These are phyloP conservation scores for Adiantum capillusveneris DNA, from an alignment of 75 land plant genomes.

Conservation along the genomic window DNA sequence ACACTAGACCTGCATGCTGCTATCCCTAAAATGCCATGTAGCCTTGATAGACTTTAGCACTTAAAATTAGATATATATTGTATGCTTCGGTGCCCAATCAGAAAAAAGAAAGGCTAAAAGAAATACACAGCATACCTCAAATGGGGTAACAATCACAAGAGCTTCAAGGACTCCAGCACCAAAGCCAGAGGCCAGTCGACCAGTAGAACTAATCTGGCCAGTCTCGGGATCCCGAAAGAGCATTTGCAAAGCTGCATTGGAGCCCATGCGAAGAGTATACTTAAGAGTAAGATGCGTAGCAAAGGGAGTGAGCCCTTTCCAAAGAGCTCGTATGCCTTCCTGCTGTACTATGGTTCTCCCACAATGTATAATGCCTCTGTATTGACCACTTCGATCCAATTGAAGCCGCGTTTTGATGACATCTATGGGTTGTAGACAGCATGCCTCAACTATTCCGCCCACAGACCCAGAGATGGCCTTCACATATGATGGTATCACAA, in stretches of 20 bases:
- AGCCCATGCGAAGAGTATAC: slow-evolving; percentile 91
- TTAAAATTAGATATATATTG: too few relatives aligned
- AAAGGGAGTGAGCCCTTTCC: slow-evolving; percentile 97
- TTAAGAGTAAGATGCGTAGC: slow-evolving; percentile 93
- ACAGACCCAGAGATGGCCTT: slow-evolving; percentile 89
- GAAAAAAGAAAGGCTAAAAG: too few relatives aligned
- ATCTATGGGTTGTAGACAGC: slow-evolving; percentile 92
- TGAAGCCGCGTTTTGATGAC: slow-evolving; percentile 93
- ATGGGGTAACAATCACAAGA: slow-evolving; percentile 84
- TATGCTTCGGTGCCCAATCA: too few relatives aligned
- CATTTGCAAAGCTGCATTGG: slow-evolving; percentile 72
- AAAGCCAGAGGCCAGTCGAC: slow-evolving; percentile 58
- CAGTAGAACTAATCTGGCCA: slow-evolving; percentile 47
- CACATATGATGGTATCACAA: slow-evolving; percentile 63
- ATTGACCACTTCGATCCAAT: slow-evolving; percentile 56
- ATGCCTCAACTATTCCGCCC: slow-evolving; percentile 87
- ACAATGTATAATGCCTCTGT: slow-evolving; percentile 81
- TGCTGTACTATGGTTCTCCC: slow-evolving; percentile 43
- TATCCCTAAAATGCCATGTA: too few relatives aligned
- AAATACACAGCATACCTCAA: slow-evolving; percentile 47
- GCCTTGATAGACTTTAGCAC: too few relatives aligned
- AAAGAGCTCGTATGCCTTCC: slow-evolving; percentile 86
- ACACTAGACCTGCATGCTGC: too few relatives aligned
- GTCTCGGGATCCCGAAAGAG: slow-evolving; percentile 61
- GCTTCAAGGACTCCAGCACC: slow-evolving; percentile 96